Base-by-base conservation (phyloP, 2,329 filamentous ascomycete genomes). In the Zopfia rhizophila region DNA sequence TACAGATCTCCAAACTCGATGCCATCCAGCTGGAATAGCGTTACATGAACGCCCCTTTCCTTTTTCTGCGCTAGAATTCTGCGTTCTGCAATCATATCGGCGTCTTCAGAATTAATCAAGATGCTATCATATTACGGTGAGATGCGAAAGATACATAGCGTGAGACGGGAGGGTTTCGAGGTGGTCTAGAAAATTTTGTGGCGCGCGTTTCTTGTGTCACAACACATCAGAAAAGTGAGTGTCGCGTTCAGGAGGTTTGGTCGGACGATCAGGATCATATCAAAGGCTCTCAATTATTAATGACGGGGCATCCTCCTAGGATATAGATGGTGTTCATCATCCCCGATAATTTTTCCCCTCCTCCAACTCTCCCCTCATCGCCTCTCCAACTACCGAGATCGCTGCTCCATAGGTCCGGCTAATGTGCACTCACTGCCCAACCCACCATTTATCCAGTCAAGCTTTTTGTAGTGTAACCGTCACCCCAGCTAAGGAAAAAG, bases 391-490 rank as follows among this genome's bases (percentile, higher is more conserved):
- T 38, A 38, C 35, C 35, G 35, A 38, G n/a, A 24, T 11, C 7
- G 18, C n/a, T 3, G 35, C 21, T 38, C 13, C 8, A 38, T 38
- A 27, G 7, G 19, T 13, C 23, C 35, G 35, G 35, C 19, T 38
- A 38, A 38, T 38, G 35, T 38, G 23, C 18, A 7, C 10, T 38
- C 7, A 14, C 18, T 22, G 35, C 19, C 19, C 22, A 22, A 38
- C 18, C 7, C 8, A 23, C 7, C 23, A 38, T 23, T 27, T 38
- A 24, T 24, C 23, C 19, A 25, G 7, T 14, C 23, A 14, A 32
- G 44, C 29, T 45, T 45, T 48, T 14, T 32, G 25, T 41, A 29
- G 19, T 17, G 33, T 49, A 49, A 30, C 39, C 36, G 38, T 30
- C 29, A 39, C 38, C 16, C 13, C 28, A 27, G 18, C 28, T 33